Evolutionary conservation across 1,284 basidiomycete genomes (phyloP).

Genomic region (Apiotrichum laibachii): DNA sequence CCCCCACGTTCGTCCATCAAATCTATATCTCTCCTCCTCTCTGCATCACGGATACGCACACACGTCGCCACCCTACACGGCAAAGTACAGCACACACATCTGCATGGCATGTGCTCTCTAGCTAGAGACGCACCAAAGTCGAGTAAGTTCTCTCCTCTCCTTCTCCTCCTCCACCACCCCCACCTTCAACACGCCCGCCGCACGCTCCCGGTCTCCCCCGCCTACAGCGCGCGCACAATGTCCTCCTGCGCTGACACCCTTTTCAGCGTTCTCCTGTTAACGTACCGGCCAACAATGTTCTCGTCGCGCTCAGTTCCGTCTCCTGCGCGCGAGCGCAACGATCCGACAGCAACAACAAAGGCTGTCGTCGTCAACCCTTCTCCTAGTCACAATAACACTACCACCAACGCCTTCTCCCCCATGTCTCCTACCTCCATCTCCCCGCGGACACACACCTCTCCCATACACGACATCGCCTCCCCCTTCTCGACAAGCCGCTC

Average conservation of each 20-base stretch:
- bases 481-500: conserved; percentile 1
- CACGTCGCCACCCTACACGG: too few species aligned
- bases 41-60: too few species aligned
- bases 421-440: neutral
- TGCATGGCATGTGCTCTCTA: conserved; percentile 11
- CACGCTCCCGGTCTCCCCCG: too few species aligned
- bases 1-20: conserved; percentile 18
- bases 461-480: conserved; percentile 1
- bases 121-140: neutral
- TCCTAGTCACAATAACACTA: neutral
- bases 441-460: neutral
- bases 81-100: neutral
- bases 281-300: conserved; percentile 2
- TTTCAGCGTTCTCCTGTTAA: conserved; percentile 3
- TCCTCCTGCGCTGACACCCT: neutral
- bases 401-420: neutral
- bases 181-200: too few species aligned
- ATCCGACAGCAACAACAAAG: neutral
- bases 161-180: too few species aligned
- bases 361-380: too few species aligned
- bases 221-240: too few species aligned
- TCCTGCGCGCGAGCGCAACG: neutral
- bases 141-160: neutral
- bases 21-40: neutral
- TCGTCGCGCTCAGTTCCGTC: neutral